These are phyloP conservation scores for Salix caprea DNA, from an alignment of 345 rosid species.

Conservation along the genomic window DNA sequence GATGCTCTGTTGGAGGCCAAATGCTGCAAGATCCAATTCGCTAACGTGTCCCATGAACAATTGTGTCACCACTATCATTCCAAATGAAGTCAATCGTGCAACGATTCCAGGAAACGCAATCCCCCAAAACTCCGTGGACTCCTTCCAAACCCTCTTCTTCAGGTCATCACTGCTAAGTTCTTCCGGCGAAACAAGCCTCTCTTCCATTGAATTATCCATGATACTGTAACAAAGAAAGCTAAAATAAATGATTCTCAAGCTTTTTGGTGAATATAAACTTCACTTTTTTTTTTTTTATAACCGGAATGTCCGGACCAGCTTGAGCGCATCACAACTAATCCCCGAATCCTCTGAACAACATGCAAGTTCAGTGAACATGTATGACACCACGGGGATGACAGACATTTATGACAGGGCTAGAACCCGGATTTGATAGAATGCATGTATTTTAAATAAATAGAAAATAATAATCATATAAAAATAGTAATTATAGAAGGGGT, in stretches of 20 bases:
- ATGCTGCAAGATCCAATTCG: conserved; percentile 27
- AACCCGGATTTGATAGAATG: too few relatives aligned
- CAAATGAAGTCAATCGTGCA: conserved; percentile 21
- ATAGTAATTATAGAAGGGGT: too few relatives aligned
- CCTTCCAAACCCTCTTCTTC: conserved; percentile 17
- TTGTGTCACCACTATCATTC: conserved; percentile 16
- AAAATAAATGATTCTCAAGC: not conserved
- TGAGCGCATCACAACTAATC: too few relatives aligned
- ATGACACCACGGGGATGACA: too few relatives aligned
- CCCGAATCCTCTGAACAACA: fast-evolving
- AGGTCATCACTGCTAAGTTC: not conserved
- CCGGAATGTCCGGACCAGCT: fast-evolving
- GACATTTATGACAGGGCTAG: too few relatives aligned
- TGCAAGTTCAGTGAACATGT: too few relatives aligned
- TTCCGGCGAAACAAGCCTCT: conserved; percentile 20
- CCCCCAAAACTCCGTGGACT: conserved; percentile 31
- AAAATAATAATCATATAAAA: too few relatives aligned
- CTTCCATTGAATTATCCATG: conserved; percentile 15
- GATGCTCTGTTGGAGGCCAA: conserved; percentile 29
- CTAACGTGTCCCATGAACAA: conserved; percentile 35
- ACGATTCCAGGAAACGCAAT: conserved; percentile 27
- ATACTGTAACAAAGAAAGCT: not conserved
- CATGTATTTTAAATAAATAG: too few relatives aligned
- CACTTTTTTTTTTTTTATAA: too few relatives aligned
- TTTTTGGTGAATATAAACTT: too few relatives aligned